Percentiles rank a stretch among this genome's conserved stretches.
Conservation (phyloP, 2,329 filamentous ascomycete species). For the Eutypa lata region DNA sequence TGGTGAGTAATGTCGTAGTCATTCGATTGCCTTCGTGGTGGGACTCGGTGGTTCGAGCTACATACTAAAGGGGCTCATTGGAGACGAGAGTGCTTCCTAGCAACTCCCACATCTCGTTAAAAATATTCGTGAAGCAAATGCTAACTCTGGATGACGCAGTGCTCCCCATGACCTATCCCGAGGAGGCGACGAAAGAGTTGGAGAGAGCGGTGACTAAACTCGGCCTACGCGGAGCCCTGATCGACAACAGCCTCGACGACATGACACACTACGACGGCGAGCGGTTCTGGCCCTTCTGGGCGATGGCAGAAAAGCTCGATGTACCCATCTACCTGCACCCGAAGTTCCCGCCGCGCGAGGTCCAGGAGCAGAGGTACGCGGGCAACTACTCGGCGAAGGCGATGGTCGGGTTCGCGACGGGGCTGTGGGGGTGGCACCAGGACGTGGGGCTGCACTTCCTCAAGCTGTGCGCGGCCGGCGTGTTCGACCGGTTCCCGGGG, state of each 20-base stretch:
- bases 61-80: too few species aligned
- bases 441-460: slow-evolving; percentile 47
- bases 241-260: slow-evolving; percentile 35
- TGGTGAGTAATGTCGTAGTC: too few species aligned
- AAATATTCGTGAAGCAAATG: too few species aligned
- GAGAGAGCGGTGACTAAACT: slow-evolving; percentile 38
- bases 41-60: too few species aligned
- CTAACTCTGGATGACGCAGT: too few species aligned
- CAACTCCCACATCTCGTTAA: too few species aligned
- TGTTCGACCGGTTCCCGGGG: slow-evolving; percentile 52
- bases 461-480: slow-evolving; percentile 46
- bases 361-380: slow-evolving; percentile 22
- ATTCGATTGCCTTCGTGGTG: too few species aligned
- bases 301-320: slow-evolving; percentile 32
- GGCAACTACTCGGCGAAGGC: slow-evolving; percentile 28
- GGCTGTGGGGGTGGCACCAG: slow-evolving; percentile 47
- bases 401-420: slow-evolving; percentile 30
- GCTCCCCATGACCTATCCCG: slow-evolving; percentile 26
- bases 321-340: slow-evolving; percentile 43
- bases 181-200: slow-evolving; percentile 39
- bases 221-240: slow-evolving; percentile 45
- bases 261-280: slow-evolving; percentile 39
- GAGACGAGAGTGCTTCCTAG: too few species aligned
- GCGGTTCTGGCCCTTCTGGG: slow-evolving; percentile 41
- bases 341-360: slow-evolving; percentile 24